Base-by-base conservation (phyloP, 495 filamentous ascomycete genomes). In the Terfezia boudieri region DNA sequence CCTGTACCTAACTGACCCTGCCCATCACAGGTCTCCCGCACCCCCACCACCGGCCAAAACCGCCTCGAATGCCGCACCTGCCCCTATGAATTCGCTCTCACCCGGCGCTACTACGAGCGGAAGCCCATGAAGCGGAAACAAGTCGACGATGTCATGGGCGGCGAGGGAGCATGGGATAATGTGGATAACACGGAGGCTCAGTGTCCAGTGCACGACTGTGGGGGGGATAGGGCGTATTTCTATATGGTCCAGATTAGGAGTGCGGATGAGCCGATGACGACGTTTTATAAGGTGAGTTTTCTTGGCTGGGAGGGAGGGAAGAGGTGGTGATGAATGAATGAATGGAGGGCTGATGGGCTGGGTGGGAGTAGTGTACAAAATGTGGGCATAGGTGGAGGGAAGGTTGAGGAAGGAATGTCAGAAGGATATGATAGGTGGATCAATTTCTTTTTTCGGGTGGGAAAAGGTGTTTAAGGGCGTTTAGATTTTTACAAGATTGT, bases 201-300 rank as follows among this genome's bases (percentile, higher is more conserved):
- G 74, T 98, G 90, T 66, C 74, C 81, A 10, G 74, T 74, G 50
- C 78, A 83, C 38, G 70, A 73, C 48, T 98, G 90, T 70, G 73
- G 79, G 56, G 82, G 83, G 36, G 70, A 74, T 51, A 76, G 83
- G 69, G 90, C 92, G 37, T 92, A 84, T 56, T 95, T 85, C 75
- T 92, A 86, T 70, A 83, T 89, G 75, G 79, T 95, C 61, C 90
- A 98, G 75, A 96, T 94, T 70, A 80, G 90, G 56, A 93, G 85
- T 71, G 90, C 92, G 43, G 90, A 98, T 70, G 90, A 98, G 74
- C 90, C 90, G 53, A 94, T 94, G 86, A 98, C 90, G 50, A 84
- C 76, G 43, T 96, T 98, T 68, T 88, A 81, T 67, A 87, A 84
- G 82, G 85, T 88, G 59, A 53, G 35, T 50, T 22, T 9, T 35